Conservation (phyloP, 495 filamentous ascomycete species). For the Stereocaulon alpinum region DNA sequence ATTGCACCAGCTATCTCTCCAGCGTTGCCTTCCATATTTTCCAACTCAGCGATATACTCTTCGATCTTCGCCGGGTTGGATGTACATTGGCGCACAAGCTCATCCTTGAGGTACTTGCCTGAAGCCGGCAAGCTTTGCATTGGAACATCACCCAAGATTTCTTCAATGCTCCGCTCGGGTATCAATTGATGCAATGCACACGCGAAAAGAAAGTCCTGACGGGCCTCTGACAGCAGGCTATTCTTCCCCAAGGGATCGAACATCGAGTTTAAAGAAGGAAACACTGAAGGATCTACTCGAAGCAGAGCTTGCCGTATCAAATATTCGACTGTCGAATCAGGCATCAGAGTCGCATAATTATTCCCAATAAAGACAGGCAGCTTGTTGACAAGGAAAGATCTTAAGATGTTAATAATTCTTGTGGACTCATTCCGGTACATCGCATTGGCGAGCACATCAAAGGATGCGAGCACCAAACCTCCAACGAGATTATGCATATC, state of each 20-base stretch:
- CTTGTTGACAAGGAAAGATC: conserved; percentile 91
- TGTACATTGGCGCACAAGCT: conserved; percentile 63
- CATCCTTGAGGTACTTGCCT: conserved; percentile 65
- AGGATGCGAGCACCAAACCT: conserved; percentile 76
- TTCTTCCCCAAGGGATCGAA: conserved; percentile 66
- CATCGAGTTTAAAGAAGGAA: conserved; percentile 69
- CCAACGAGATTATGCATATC: conserved; percentile 64
- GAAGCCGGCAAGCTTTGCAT: conserved; percentile 68
- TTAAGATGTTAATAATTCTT: conserved; percentile 64
- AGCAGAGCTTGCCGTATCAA: conserved; percentile 71
- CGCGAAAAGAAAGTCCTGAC: conserved; percentile 86
- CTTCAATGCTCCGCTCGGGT: conserved; percentile 65
- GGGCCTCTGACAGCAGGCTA: conserved; percentile 67
- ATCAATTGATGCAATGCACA: conserved; percentile 80
- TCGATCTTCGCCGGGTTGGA: conserved; percentile 61
- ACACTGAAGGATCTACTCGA: conserved; percentile 66
- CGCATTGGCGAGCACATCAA: conserved; percentile 80
- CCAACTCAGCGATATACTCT: conserved; percentile 65
- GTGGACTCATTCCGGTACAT: conserved; percentile 67
- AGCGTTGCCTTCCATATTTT: conserved; percentile 90
- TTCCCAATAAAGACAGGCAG: conserved; percentile 64
- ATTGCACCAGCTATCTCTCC: conserved; percentile 78
- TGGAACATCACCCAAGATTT: conserved; percentile 73
- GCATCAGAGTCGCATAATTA: conserved; percentile 48
- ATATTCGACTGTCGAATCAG: conserved; percentile 58